Evolutionary conservation across 2,329 filamentous ascomycete species (phyloP).

Genomic region (Pseudocercospora pini-densiflorae): DNA sequence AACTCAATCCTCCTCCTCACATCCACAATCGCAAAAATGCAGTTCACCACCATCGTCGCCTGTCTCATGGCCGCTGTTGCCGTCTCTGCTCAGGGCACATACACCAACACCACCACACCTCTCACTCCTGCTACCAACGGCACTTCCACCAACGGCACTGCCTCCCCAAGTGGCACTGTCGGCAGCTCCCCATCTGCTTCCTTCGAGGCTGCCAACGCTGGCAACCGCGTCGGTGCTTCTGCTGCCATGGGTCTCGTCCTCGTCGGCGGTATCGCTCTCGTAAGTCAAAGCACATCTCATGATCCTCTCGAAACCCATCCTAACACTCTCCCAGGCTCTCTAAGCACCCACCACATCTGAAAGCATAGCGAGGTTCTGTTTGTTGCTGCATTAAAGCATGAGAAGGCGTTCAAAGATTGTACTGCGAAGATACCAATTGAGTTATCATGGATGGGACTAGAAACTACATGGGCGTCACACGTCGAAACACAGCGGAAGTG

Average conservation of each 20-base stretch:
- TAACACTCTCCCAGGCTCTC: background rate
- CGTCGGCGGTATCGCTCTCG: conserved; percentile 24
- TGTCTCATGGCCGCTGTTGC: conserved; percentile 18
- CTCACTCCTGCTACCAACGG: conserved; percentile 18
- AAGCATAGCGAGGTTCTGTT: background rate
- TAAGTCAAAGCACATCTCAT: background rate
- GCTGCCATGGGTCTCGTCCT: conserved; percentile 23
- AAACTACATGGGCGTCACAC: background rate
- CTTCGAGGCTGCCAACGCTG: conserved; percentile 13
- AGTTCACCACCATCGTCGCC: conserved; percentile 22
- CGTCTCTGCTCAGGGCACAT: conserved; percentile 10
- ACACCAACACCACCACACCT: conserved; percentile 10
- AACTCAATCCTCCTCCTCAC: conserved; percentile 1
- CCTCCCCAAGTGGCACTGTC: conserved; percentile 13
- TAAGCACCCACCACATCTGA: background rate
- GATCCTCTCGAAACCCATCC: background rate
- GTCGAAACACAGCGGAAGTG: background rate
- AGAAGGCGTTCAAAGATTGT: background rate
- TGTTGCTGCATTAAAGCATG: background rate
- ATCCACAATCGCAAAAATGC: conserved; percentile 13
- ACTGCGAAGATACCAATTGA: conserved; percentile 6
- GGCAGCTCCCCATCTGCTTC: conserved; percentile 6
- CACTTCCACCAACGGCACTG: conserved; percentile 11
- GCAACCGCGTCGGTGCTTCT: conserved; percentile 17
- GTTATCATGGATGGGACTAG: background rate